Base-by-base conservation (phyloP, 768 basidiomycete genomes). In the Chiua virens region DNA sequence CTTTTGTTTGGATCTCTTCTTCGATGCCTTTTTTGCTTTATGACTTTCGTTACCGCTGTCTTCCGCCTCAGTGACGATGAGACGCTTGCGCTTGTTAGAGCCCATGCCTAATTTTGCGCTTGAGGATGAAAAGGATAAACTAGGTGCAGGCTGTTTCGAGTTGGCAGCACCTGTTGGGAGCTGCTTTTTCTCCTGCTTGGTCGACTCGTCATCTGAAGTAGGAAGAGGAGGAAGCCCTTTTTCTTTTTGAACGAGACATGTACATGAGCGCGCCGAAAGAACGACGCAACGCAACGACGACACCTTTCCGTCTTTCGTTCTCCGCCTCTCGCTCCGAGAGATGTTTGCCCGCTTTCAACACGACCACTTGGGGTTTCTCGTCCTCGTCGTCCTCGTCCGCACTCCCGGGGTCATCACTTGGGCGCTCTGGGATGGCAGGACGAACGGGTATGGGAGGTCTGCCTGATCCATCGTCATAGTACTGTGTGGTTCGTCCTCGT, bases 281-380 rank as follows among this genome's bases (percentile, higher is more conserved):
- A 23, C 39, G 42, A 23, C 4, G 25, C 23, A 17, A 50, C 21
- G 35, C 56, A 15, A 48, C 45, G 32, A 60, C 75, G 17, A 44
- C 52, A 90, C 90, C 87, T 77, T 79, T 82, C 48, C 89, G 80
- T 47, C 78, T 76, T 59, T 89, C 77, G 63, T 89, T 86, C 75
- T 90, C 86, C 4, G 78, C 92, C 61, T 96, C 90, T 48, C 79
- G 72, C 55, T 79, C 85, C 2, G 81, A 82, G 38, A 97, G 75
- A 73, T 97, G 94, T 65, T 91, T 95, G 23, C 94, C 93, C 57
- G 87, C 81, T 63, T 81, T 91, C 57, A 97, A 66, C 9, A 96
- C 93, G 4, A 97, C 91, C 8, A 97, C 83, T 63, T 91, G 89
- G 3, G 93, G 93, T 57, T 79, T 85, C 68, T 95, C 93, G 60